phyloP scores from a whole-genome alignment of 2,329 filamentous ascomycete species.

The Hypoxylon sp. region DNA sequence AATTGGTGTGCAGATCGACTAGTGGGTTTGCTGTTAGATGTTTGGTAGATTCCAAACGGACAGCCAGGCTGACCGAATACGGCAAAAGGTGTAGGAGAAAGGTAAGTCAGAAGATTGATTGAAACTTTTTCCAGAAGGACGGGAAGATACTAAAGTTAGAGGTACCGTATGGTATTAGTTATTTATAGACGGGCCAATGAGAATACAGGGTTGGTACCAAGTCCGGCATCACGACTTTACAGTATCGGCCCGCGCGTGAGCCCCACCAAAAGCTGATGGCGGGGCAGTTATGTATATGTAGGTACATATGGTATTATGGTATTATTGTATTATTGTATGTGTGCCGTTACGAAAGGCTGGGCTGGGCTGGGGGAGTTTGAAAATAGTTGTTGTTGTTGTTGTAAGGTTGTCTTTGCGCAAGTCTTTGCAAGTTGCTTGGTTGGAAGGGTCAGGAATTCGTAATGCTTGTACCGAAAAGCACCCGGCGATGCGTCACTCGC shows the following conservation, averaged over 20 bases:
- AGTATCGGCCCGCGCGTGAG: slow-evolving; percentile 22
- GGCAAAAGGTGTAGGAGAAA: slow-evolving; percentile 20
- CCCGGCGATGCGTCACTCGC: slow-evolving; percentile 10
- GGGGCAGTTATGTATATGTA: slow-evolving; percentile 7
- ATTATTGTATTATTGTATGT: slow-evolving; percentile 1
- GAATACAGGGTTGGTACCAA: slow-evolving; percentile 5
- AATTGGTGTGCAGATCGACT: background rate
- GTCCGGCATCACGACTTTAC: slow-evolving; percentile 27
- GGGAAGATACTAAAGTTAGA: slow-evolving; percentile 1
- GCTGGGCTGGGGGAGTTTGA: background rate
- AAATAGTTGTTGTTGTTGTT: background rate
- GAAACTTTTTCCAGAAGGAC: slow-evolving; percentile 28
- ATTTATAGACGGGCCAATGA: slow-evolving; percentile 37
- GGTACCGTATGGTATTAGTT: slow-evolving; percentile 8
- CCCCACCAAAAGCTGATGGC: slow-evolving; percentile 35
- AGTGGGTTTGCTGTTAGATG: slow-evolving; percentile 5
- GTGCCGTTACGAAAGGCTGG: slow-evolving; percentile 4
- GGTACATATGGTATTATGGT: too few relatives aligned
- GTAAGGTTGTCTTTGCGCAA: too few relatives aligned
- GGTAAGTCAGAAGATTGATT: slow-evolving; percentile 2
- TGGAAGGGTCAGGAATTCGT: background rate
- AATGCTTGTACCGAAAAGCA: slow-evolving; percentile 5
- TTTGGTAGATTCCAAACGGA: background rate
- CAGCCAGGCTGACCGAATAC: slow-evolving; percentile 18
- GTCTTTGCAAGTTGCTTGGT: background rate